Evolutionary conservation across 2,329 filamentous ascomycete genomes (phyloP).

Genomic region (Exophiala lecanii-corni): DNA sequence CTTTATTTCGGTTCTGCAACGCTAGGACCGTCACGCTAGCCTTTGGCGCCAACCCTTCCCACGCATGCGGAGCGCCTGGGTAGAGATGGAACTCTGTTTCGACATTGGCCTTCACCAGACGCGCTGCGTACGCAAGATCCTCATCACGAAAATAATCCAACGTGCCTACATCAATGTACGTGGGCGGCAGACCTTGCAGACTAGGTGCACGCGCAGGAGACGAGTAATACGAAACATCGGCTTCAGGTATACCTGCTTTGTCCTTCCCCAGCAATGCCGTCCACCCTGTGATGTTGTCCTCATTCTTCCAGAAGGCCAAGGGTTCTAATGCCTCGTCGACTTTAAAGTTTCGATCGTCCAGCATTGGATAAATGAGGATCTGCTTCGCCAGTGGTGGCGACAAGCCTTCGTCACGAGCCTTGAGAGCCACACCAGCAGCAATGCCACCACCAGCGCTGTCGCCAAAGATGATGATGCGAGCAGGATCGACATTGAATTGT

Average conservation of each 20-base stretch:
- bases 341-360: slow-evolving; percentile 41
- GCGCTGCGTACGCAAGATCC: slow-evolving; percentile 37
- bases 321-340: slow-evolving; percentile 33
- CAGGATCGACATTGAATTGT: slow-evolving; percentile 39
- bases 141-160: slow-evolving; percentile 44
- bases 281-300: slow-evolving; percentile 42
- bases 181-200: slow-evolving; percentile 38
- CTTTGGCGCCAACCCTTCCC: slow-evolving; percentile 30
- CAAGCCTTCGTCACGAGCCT: slow-evolving; percentile 34
- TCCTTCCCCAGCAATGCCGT: slow-evolving; percentile 32
- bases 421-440: slow-evolving; percentile 36
- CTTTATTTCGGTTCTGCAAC: neutral
- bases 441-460: slow-evolving; percentile 43
- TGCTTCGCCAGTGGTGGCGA: slow-evolving; percentile 36
- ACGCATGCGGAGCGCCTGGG: slow-evolving; percentile 40
- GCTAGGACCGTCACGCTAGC: neutral
- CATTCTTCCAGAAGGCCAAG: slow-evolving; percentile 35
- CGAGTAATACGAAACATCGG: slow-evolving; percentile 31
- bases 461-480: slow-evolving; percentile 39
- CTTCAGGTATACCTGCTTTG: slow-evolving; percentile 25
- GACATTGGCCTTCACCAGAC: slow-evolving; percentile 40
- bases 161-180: slow-evolving; percentile 43
- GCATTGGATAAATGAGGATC: slow-evolving; percentile 46
- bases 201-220: slow-evolving; percentile 36
- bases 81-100: slow-evolving; percentile 43